phyloP scores from a whole-genome alignment of 495 filamentous ascomycete species.

The Friedmanniomyces endolithicus region DNA sequence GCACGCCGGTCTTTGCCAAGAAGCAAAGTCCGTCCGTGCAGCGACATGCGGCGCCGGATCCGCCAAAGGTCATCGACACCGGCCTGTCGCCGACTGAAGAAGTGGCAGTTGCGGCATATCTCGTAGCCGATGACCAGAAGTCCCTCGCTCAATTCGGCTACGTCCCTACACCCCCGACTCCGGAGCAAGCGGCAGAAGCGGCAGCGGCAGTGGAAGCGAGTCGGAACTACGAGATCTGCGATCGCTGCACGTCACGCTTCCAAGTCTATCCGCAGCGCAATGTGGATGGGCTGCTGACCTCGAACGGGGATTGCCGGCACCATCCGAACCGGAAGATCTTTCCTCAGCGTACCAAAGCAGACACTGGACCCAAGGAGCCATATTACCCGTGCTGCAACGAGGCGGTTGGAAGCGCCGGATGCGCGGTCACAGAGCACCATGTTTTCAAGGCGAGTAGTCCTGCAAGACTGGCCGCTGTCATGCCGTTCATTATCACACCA shows the following conservation, averaged over 20 bases:
- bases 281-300: slow-evolving; percentile 66
- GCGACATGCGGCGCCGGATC: slow-evolving; percentile 15
- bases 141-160: slow-evolving; percentile 60
- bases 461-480: slow-evolving; percentile 60
- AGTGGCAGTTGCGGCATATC: slow-evolving; percentile 43
- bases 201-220: slow-evolving; percentile 49
- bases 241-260: slow-evolving; percentile 74
- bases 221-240: slow-evolving; percentile 73
- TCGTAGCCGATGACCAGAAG: slow-evolving; percentile 45
- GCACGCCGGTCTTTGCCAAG: slow-evolving; percentile 16
- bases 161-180: slow-evolving; percentile 49
- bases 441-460: slow-evolving; percentile 75
- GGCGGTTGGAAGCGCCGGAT: slow-evolving; percentile 56
- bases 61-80: slow-evolving; percentile 41
- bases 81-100: slow-evolving; percentile 58
- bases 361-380: slow-evolving; percentile 37
- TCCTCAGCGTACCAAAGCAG: slow-evolving; percentile 37
- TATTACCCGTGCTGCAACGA: slow-evolving; percentile 69
- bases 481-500: slow-evolving; percentile 72
- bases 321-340: slow-evolving; percentile 57
- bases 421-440: slow-evolving; percentile 54
- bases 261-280: slow-evolving; percentile 85
- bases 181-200: slow-evolving; percentile 49
- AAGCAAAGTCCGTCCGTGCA: slow-evolving; percentile 19
- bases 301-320: slow-evolving; percentile 61